Base-by-base conservation (phyloP, 2,329 filamentous ascomycete species). In the Exophiala alcalophila region DNA sequence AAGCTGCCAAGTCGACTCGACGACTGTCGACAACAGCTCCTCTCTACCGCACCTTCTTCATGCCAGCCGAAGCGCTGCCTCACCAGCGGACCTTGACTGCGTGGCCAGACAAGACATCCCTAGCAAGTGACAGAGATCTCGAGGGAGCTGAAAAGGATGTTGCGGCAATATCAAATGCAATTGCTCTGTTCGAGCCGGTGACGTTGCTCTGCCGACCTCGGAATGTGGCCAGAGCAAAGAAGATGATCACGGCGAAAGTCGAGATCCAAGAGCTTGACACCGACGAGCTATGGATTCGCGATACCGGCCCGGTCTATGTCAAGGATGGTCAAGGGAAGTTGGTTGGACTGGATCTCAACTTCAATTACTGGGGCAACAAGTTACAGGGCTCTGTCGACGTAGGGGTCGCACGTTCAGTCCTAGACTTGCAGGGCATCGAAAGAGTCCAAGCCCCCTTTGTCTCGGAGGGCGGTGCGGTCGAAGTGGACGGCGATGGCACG, bases 391-490 rank as follows among this genome's bases (percentile, higher is more conserved):
- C 23, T 18, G 48, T 35, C 14, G 40, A 52, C 14, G 40, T 51
- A n/a, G 36, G 47, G 3, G n/a, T n/a, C n/a, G n/a, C n/a, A n/a
- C n/a, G n/a, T n/a, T n/a, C n/a, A n/a, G n/a, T n/a, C n/a, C n/a
- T n/a, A n/a, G n/a, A n/a, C n/a, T n/a, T n/a, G n/a, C n/a, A n/a
- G n/a, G n/a, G n/a, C n/a, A n/a, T n/a, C n/a, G n/a, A n/a, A n/a
- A n/a, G n/a, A n/a, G n/a, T n/a, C n/a, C n/a, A n/a, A n/a, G n/a
- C n/a, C n/a, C n/a, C n/a, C n/a, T n/a, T n/a, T n/a, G n/a, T n/a
- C n/a, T n/a, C 59, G 1, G 62, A 65, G 40, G 61, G 62, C 0
- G 62, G 62, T 0, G 62, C 57, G 1, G 51, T 65, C n/a, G 62
- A 61, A 28, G 45, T 61, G 19, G 62, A 65, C 9, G 62, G 62